Conservation (phyloP, 1,284 basidiomycete species). For the Heliocybe sulcata region DNA sequence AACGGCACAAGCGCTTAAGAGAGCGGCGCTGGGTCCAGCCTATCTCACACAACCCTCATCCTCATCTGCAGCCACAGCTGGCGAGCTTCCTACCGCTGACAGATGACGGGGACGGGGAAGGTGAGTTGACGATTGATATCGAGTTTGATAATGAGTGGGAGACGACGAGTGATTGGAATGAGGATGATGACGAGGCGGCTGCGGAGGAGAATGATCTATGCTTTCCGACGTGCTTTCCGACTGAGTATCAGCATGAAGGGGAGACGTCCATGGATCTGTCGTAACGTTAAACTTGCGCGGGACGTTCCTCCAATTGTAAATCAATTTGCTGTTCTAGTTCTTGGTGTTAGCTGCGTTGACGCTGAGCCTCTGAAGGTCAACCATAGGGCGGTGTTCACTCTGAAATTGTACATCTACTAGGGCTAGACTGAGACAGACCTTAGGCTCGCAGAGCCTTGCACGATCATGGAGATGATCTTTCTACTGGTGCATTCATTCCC, state of each 20-base stretch:
- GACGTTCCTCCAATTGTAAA: no score
- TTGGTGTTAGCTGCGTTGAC: no score
- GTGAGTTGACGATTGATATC: conserved; percentile 64
- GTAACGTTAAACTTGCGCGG: no score
- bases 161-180: conserved; percentile 80
- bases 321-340: no score
- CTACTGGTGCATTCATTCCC: no score
- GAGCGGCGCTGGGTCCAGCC: conserved; percentile 93
- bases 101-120: conserved; percentile 33
- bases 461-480: no score
- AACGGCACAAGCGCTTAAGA: conserved; percentile 88
- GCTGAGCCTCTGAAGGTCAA: no score
- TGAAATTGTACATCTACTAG: no score
- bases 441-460: no score
- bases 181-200: conserved; percentile 76
- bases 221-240: no score
- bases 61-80: conserved; percentile 37
- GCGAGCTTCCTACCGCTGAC: conserved; percentile 55
- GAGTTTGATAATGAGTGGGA: conserved; percentile 96
- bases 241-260: conserved; percentile 28
- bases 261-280: conserved; percentile 51
- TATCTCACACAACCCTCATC: conserved; percentile 39
- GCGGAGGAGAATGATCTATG: conserved; percentile 62
- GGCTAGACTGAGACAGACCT: no score
- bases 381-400: no score